Base-by-base conservation (phyloP, 495 filamentous ascomycete species). In the Tuber aestivum region DNA sequence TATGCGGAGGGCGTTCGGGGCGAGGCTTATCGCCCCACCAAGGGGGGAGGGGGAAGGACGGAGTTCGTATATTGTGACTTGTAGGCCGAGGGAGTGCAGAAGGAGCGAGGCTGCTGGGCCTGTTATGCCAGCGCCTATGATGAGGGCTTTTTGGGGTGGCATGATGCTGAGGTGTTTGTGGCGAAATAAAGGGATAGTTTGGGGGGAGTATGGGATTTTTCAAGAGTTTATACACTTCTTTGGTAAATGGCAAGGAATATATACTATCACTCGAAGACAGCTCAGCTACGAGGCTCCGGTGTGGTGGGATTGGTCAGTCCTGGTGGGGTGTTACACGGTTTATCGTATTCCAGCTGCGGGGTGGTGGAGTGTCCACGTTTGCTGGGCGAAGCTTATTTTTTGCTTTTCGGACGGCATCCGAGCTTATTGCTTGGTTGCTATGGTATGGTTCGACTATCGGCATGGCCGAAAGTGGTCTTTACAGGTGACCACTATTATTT, bases 11-110 rank as follows among this genome's bases (percentile, higher is more conserved):
- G 89, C 89, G 41, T 89, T 88, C 2, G 89, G 89, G 0, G 89
- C 90, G 32, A 91, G 84, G 82, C 90, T 90, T 73, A 91, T 87
- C 18, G 88, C 87, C 40, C 89, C 89, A 40, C 89, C 89, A 20
- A 89, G 87, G 4, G 88, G 88, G 5, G 87, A 87, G 20, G 88
- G 85, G 7, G 86, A 79, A 27, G 88, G 84, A 65, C 89, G 87
- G 65, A 89, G 85, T 82, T 91, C 89, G 79, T 85, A 90, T 68
- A 91, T 82, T 20, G 85, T 87, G 61, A 71, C 73, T 68, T 41
- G 37, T 75, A 90, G 88, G 32, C 84, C 81, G 35, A 88, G 82
- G 70, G 85, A 85, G 16, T 85, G 85, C 16, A 90, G 81, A 9
- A 88, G 83, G 10, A 91, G 83, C 8, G 89, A 89, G 41, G 86